Evolutionary conservation across 225 moss, liverwort and hornwort species (phyloP).

Genomic region (Marchantia polymorpha): DNA sequence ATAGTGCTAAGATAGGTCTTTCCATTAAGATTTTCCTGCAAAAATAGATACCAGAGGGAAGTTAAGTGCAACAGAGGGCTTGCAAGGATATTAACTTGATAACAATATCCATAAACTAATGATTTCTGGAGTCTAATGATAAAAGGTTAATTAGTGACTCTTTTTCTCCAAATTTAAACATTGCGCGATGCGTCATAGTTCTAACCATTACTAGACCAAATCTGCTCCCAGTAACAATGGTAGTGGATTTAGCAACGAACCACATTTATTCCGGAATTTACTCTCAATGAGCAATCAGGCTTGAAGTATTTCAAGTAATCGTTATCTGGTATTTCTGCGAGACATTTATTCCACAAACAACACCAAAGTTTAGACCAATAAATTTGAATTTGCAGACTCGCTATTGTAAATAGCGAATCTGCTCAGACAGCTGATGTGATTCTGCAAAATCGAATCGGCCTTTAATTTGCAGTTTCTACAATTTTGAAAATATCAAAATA

Average conservation of each 20-base stretch:
- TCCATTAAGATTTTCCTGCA: slow-evolving; percentile 87
- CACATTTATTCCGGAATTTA: slow-evolving; percentile 77
- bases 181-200: too few species aligned
- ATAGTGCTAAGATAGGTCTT: slow-evolving; percentile 81
- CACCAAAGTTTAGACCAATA: too few species aligned
- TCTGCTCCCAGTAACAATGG: background rate
- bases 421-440: background rate
- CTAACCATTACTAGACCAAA: background rate
- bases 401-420: background rate
- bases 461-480: too few species aligned
- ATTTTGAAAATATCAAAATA: too few species aligned
- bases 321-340: slow-evolving; percentile 91
- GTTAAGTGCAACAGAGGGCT: background rate
- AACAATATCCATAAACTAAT: too few species aligned
- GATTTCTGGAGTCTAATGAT: too few species aligned
- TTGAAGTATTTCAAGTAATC: slow-evolving; percentile 95
- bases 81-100: background rate
- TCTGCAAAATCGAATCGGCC: too few species aligned
- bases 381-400: too few species aligned
- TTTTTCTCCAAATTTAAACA: too few species aligned
- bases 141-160: too few species aligned
- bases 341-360: background rate
- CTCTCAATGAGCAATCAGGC: slow-evolving; percentile 85
- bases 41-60: background rate
- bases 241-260: slow-evolving; percentile 27